Base-by-base conservation (phyloP, 257 asterid species). In the Leonotis leonurus region DNA sequence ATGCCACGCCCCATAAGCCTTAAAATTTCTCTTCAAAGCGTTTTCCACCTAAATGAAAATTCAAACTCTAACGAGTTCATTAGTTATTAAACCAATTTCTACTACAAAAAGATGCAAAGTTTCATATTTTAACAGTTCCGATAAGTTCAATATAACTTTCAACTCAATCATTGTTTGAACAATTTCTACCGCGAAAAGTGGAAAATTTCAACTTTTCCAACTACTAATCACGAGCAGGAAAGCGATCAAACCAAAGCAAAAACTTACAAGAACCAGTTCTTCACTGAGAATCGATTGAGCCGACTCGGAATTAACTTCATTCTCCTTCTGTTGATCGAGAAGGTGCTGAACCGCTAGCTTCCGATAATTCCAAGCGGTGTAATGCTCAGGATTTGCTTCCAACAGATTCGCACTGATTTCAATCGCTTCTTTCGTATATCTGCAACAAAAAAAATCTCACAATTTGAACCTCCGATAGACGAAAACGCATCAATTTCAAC, bases 1-100 rank as follows among this genome's bases (percentile, higher is more conserved):
- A 83, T 93, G 80, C 99, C 99, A 93, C 3, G 99, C 99, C 54
- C 97, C 97, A 65, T 93, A 93, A 9, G 97, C 84, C 89, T 93
- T 93, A 69, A 67, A 82, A 69, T 93, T 93, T 73, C 26, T 83
- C 79, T 55, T 78, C 82, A 93, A 74, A 44, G 95, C 97, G 69
- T 73, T 85, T 83, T 89, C 94, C 68, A 80, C 97, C 99, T 93
- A 76, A 55, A 62, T 66, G 39, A 64, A 58, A 43, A 70, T 54
- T 21, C 76, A 56, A 55, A 72, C 67, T 32, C 72, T 68, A 75
- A 72, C 71, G 16, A 67, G 20, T 40, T 67, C n/a, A n/a, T n/a
- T n/a, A n/a, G n/a, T n/a, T 26, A 65, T 20, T 24, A 5, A 56
- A 63, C 16, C 58, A 52, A 25, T 45, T 35, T n/a, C n/a, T n/a